Conservation (phyloP, 331 rosid genomes). For the Acacia pycnantha region DNA sequence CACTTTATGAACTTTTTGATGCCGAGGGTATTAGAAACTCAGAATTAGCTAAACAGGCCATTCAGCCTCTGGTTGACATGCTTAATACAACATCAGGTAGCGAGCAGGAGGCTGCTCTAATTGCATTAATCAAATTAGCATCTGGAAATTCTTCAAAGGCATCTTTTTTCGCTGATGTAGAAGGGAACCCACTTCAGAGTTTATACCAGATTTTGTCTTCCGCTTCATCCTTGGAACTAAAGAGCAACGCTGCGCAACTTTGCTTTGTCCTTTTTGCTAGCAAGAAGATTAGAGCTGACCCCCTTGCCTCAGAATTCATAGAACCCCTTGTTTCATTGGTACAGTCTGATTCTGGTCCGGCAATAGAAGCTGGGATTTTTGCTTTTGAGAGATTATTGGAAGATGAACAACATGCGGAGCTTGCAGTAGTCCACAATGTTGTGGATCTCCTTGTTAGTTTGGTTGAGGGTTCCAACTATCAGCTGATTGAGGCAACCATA, state of each 20-base stretch:
- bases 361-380: conserved; percentile 84
- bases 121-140: conserved; percentile 71
- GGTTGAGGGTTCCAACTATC: conserved; percentile 76
- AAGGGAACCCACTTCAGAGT: conserved; percentile 77
- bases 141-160: conserved; percentile 70
- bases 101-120: conserved; percentile 90
- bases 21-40: conserved; percentile 69
- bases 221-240: conserved; percentile 72
- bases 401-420: conserved; percentile 80
- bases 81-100: conserved; percentile 74
- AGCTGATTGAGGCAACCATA: conserved; percentile 76
- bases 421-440: conserved; percentile 66
- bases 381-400: conserved; percentile 92
- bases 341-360: conserved; percentile 61
- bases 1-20: conserved; percentile 75
- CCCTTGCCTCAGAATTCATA: conserved; percentile 70
- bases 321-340: conserved; percentile 77
- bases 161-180: conserved; percentile 61
- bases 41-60: conserved; percentile 78
- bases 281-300: conserved; percentile 69
- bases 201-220: conserved; percentile 74
- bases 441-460: conserved; percentile 86
- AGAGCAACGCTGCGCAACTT: conserved; percentile 80
- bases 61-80: conserved; percentile 92
- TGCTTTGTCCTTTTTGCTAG: conserved; percentile 66